These are phyloP conservation scores for Cadophora luteo-olivacea DNA, from an alignment of 2,329 filamentous ascomycete species.

Conservation along the genomic window DNA sequence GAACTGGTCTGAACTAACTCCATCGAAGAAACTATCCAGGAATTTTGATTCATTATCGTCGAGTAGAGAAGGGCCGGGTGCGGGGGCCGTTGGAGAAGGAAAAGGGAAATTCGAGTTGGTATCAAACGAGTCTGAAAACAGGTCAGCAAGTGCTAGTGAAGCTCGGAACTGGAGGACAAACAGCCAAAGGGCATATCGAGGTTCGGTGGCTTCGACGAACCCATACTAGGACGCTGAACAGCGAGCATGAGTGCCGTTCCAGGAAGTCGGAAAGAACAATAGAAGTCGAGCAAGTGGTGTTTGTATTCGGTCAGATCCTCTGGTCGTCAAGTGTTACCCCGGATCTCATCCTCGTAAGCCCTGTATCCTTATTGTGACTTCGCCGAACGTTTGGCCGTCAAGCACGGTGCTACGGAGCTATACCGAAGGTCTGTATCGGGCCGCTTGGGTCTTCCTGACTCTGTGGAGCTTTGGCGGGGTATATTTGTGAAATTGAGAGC, in stretches of 20 bases:
- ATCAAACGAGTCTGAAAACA: conserved; percentile 52
- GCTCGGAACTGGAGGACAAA: conserved; percentile 51
- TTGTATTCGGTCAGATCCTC: conserved; percentile 25
- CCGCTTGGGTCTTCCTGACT: neutral
- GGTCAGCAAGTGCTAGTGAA: conserved; percentile 27
- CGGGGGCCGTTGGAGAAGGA: conserved; percentile 64
- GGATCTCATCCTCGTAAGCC: conserved; percentile 25
- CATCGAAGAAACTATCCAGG: conserved; percentile 64
- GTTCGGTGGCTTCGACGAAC: conserved; percentile 62
- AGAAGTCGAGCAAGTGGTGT: conserved; percentile 3
- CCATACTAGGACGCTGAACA: conserved; percentile 63
- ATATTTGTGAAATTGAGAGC: conserved; percentile 16
- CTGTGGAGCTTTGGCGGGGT: conserved; percentile 16
- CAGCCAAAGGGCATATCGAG: conserved; percentile 70
- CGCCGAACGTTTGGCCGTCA: conserved; percentile 16
- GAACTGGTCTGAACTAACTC: conserved; percentile 58
- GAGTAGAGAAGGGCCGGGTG: conserved; percentile 69
- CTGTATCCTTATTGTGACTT: conserved; percentile 18
- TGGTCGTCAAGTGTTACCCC: conserved; percentile 25
- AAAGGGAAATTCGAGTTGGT: conserved; percentile 52
- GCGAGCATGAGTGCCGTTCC: conserved; percentile 60
- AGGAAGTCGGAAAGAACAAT: conserved; percentile 12
- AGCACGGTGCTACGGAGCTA: conserved; percentile 16
- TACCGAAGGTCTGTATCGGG: conserved; percentile 1
- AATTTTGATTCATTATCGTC: conserved; percentile 66